Evolutionary conservation across 148 eudicot genomes (phyloP).

Genomic region (Nepenthes mirabilis): DNA sequence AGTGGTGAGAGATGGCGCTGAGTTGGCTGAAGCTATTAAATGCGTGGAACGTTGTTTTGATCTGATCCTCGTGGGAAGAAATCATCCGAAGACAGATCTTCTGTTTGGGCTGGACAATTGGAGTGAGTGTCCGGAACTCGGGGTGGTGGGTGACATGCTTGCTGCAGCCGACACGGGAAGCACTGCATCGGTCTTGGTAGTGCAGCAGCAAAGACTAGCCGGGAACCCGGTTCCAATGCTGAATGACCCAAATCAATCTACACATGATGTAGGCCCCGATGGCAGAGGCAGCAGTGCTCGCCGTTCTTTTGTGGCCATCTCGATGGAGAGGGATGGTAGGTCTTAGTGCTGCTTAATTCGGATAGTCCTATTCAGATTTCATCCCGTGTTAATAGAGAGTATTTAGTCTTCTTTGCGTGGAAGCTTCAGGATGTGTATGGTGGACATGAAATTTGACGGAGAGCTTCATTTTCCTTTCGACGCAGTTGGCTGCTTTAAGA

Average conservation of each 20-base stretch:
- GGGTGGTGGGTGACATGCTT: constrained; percentile 55
- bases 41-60: constrained; percentile 24
- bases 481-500: too few species aligned
- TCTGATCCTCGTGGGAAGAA: constrained; percentile 47
- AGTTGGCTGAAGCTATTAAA: constrained; percentile 27
- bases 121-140: constrained; percentile 69
- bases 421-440: too few species aligned
- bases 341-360: neutral
- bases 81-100: constrained; percentile 25
- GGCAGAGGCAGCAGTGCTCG: neutral
- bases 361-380: too few species aligned
- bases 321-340: neutral
- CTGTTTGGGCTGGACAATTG: constrained; percentile 47
- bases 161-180: constrained; percentile 37
- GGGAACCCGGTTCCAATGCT: constrained; percentile 10
- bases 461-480: too few species aligned
- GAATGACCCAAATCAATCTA: neutral
- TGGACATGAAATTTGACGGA: too few species aligned
- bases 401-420: too few species aligned
- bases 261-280: neutral
- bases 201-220: constrained; percentile 51
- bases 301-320: neutral
- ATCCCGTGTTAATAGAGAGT: too few species aligned
- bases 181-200: constrained; percentile 49
- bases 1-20: constrained; percentile 48